phyloP scores from a whole-genome alignment of 2,329 filamentous ascomycete species.

The Exophiala oligosperma region DNA sequence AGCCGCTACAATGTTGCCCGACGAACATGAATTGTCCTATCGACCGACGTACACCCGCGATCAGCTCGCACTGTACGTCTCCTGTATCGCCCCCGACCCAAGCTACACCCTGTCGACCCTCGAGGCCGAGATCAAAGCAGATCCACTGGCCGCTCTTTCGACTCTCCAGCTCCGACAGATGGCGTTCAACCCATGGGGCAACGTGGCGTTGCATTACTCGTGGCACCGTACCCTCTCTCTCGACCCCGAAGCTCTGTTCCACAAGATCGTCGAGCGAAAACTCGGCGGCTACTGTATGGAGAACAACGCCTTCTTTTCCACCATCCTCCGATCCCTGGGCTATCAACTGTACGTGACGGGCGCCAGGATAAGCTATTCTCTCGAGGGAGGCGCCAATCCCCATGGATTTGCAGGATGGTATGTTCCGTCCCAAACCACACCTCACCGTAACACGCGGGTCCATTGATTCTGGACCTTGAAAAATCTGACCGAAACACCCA shows the following conservation, averaged over 20 bases:
- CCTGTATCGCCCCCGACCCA: conserved; percentile 30
- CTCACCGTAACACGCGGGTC: no score
- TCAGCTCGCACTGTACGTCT: conserved; percentile 40
- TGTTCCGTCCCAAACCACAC: conserved; percentile 10
- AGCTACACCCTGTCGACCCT: conserved; percentile 31
- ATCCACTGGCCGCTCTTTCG: conserved; percentile 36
- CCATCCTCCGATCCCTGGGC: conserved; percentile 53
- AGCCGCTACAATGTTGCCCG: conserved; percentile 5
- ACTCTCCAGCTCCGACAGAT: conserved; percentile 47
- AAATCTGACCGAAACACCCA: no score
- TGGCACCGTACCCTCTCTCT: conserved; percentile 50
- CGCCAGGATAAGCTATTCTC: conserved; percentile 45
- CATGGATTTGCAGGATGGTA: conserved; percentile 51
- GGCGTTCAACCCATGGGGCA: conserved; percentile 56
- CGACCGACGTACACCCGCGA: conserved; percentile 36
- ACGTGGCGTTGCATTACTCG: conserved; percentile 57
- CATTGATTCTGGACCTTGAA: no score
- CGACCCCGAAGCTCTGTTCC: conserved; percentile 51
- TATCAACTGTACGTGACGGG: conserved; percentile 58
- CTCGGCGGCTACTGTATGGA: conserved; percentile 64
- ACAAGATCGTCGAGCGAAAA: conserved; percentile 53
- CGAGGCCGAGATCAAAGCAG: conserved; percentile 30
- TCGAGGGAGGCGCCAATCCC: conserved; percentile 35
- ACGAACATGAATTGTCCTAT: conserved; percentile 8
- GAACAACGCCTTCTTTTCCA: conserved; percentile 55